phyloP scores from a whole-genome alignment of 306 rosid species.

The Trifolium fragiferum region DNA sequence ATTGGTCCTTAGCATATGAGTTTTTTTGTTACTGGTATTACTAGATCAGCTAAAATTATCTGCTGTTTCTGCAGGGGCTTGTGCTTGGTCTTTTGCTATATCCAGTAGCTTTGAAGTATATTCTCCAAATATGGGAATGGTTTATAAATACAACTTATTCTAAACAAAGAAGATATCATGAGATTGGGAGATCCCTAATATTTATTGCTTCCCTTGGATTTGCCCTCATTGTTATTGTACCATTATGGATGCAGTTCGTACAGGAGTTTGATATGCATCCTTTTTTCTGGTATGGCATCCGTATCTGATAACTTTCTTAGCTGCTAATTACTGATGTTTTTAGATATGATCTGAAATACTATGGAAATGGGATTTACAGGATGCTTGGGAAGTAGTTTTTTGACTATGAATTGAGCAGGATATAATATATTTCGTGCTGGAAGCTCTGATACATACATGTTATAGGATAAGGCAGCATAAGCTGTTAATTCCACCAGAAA shows the following conservation, averaged over 20 bases:
- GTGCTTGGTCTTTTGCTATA: constrained; percentile 88
- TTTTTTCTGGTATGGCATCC: constrained; percentile 63
- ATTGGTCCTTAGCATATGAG: constrained; percentile 39
- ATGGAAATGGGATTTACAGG: constrained; percentile 34
- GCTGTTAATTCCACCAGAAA: neutral
- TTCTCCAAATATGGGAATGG: constrained; percentile 65
- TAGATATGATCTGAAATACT: constrained; percentile 27
- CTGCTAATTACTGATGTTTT: constrained; percentile 31
- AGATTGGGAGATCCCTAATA: constrained; percentile 65
- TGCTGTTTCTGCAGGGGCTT: constrained; percentile 71
- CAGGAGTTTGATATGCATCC: constrained; percentile 81
- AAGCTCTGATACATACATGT: constrained; percentile 27
- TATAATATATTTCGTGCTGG: constrained; percentile 11
- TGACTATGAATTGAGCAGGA: constrained; percentile 20
- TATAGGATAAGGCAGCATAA: neutral
- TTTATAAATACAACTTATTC: constrained; percentile 47
- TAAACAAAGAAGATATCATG: constrained; percentile 59
- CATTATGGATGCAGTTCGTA: constrained; percentile 89
- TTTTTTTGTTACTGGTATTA: constrained; percentile 36
- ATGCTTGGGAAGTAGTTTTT: constrained; percentile 36
- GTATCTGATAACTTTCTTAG: constrained; percentile 36
- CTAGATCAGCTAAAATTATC: constrained; percentile 45
- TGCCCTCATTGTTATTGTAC: constrained; percentile 63
- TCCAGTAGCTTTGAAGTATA: constrained; percentile 67
- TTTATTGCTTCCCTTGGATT: constrained; percentile 69